Evolutionary conservation across 1,139 yeast genomes (phyloP).

Genomic region (Geotrichum restrictum): DNA sequence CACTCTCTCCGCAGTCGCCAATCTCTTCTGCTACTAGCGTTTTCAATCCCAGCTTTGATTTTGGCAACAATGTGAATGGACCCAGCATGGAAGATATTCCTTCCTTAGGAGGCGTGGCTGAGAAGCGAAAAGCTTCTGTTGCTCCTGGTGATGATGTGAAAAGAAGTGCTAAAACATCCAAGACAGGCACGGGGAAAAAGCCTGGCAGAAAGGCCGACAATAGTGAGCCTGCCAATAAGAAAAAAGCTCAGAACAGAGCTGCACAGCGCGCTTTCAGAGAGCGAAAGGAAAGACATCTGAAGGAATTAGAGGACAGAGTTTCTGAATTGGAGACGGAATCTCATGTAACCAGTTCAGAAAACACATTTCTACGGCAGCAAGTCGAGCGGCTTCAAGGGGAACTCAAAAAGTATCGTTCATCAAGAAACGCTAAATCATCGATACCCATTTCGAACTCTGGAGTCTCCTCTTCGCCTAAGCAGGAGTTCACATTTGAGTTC

Average conservation of each 20-base stretch:
- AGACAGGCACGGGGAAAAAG: constrained; percentile 30
- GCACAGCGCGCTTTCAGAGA: constrained; percentile 97
- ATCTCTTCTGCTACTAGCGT: neutral
- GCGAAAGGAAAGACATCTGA: constrained; percentile 81
- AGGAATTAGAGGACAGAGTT: constrained; percentile 80
- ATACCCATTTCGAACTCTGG: neutral
- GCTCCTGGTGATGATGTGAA: neutral
- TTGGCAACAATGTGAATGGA: neutral
- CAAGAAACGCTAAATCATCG: neutral
- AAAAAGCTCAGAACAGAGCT: constrained; percentile 95
- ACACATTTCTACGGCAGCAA: constrained; percentile 70
- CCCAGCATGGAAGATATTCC: neutral
- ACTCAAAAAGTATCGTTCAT: constrained; percentile 50
- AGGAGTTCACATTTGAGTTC: constrained; percentile 41
- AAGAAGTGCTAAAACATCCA: neutral
- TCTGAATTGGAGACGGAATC: constrained; percentile 65
- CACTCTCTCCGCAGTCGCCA: constrained; percentile 20
- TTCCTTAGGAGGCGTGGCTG: neutral
- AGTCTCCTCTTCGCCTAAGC: constrained; percentile 6
- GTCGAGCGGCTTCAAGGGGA: constrained; percentile 71
- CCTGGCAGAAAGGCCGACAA: constrained; percentile 75
- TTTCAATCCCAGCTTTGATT: neutral
- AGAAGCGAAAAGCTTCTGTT: constrained; percentile 16
- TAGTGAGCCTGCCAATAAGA: constrained; percentile 73
- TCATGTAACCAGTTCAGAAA: constrained; percentile 59